Percentiles rank a stretch among this genome's conserved stretches.
These are phyloP conservation scores for Heteromeles arbutifolia DNA, from an alignment of 306 rosid species.

Conservation along the genomic window DNA sequence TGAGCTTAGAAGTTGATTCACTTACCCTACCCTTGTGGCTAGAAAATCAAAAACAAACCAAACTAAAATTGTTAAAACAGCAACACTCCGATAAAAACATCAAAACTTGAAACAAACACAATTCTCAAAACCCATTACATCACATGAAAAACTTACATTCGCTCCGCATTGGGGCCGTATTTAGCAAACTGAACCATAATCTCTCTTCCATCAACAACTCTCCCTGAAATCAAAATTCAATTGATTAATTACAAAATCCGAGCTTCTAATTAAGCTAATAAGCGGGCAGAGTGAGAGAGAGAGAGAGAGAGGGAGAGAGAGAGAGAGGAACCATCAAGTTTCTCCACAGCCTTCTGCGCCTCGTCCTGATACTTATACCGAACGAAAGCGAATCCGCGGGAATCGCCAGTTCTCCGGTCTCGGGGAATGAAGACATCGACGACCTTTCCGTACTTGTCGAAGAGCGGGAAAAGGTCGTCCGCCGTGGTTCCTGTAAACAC, in stretches of 20 bases:
- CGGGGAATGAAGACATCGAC: constrained; percentile 73
- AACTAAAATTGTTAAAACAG: background rate
- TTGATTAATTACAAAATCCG: background rate
- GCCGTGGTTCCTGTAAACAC: constrained; percentile 51
- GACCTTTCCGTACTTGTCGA: constrained; percentile 72
- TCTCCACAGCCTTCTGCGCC: constrained; percentile 66
- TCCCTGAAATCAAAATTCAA: constrained; percentile 26
- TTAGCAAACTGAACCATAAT: constrained; percentile 83
- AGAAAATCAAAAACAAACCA: background rate
- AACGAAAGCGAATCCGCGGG: constrained; percentile 69
- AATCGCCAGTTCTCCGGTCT: constrained; percentile 70
- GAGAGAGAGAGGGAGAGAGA: background rate
- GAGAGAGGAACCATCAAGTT: constrained; percentile 48
- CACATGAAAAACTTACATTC: constrained; percentile 34
- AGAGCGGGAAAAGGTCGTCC: constrained; percentile 67
- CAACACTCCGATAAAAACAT: background rate
- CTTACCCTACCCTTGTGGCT: constrained; percentile 57
- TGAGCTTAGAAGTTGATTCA: constrained; percentile 46
- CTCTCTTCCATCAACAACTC: constrained; percentile 70
- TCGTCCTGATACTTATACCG: constrained; percentile 70
- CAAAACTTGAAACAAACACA: background rate
- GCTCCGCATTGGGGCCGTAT: constrained; percentile 76
- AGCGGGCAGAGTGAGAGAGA: background rate
- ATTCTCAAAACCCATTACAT: background rate
- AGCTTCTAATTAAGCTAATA: background rate